Evolutionary conservation across 1,139 yeast genomes (phyloP), one percentile per base, ranked within the genome.

Genomic region (Kazachstania sp.): DNA sequence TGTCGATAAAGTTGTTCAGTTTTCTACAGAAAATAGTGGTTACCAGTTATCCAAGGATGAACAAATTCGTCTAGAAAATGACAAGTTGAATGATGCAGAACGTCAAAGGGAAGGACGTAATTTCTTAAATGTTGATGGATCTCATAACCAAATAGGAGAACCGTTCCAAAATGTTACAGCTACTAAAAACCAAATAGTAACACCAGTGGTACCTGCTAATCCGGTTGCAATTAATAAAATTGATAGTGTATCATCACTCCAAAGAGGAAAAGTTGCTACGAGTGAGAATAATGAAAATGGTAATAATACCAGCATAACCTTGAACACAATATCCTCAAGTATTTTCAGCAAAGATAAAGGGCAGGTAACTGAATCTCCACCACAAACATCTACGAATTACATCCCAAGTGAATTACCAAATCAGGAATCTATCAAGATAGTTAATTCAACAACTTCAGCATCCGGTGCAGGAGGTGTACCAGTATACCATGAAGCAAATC

Each of bases 11-110:
- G 57, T 64, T 20, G 57, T 60, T 13, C 61, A 62, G 45, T 64
- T 64, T 46, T 62, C 66, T n/a, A 56, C 56, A 16, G 63, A 63
- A 44, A 62, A 64, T 40, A 58, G 59, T 44, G 67, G 67, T 2
- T 58, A 59, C 46, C 67, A 61, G 43, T 55, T 58, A 23, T 39
- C 56, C 7, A 49, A 51, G 15, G 52, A 55, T 23, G 58, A 54
- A 39, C 47, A 19, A 49, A 37, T 30, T 51, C 52, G 23, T 49
- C 44, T 45, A 40, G 44, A 42, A 45, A 42, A 50, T 45, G 39
- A 52, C 47, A 37, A 38, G 19, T 26, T 36, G 16, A 9, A 7
- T 8, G 11, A 38, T 16, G 45, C 37, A 23, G 37, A 42, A 38
- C 41, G 35, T 12, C 37, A 37, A 15, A n/a, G 20, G 19, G 44